Evolutionary conservation across 2,329 filamentous ascomycete genomes (phyloP), one percentile per base, ranked within the genome.

Genomic region (Zymoseptoria tritici): DNA sequence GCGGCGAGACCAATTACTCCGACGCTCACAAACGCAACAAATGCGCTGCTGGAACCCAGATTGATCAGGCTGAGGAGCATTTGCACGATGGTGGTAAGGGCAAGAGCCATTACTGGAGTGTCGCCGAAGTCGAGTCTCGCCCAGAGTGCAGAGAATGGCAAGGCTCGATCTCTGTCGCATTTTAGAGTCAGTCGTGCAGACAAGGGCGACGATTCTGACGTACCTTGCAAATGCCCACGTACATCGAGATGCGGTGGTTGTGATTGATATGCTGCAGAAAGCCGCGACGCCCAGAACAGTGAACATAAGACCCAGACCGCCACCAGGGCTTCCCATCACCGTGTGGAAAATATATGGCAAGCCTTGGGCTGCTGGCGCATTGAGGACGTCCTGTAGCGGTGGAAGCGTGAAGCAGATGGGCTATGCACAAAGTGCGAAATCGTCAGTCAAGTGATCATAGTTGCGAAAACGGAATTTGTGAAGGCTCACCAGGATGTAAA

Each of bases 1-100:
- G 81, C 75, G 0, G 82, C 80, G 22, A 85, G 73, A 0, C 78
- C 80, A 56, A 84, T 81, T 19, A 84, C 81, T 2, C 81, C 81
- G 1, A 84, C 81, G 1, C 77, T 80, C 8, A 77, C 76, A 56
- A 80, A 80, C 1, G 78, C 78, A 0, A 74, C 78, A 64, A 81
- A 80, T 2, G 79, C 78, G 54, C 72, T 76, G 4, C 73, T 72
- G 57, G 73, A 77, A 5, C 78, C 78, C 2, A 81, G 70, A 54
- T 80, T 79, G 65, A 80, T 80, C 11, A 81, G 68, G 0, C 77
- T 77, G 1, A 81, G 73, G 1, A 80, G 71, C 74, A 80, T 76
- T 54, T 80, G 75, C 4, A 78, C 72, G 1, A 78, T 62, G 0
- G 77, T 80, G 6, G 78, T 66, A 4, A 81, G 71, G n/a, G 72